A percentile compares a stretch with the other conserved stretches of the same genome.
Evolutionary conservation across 108 stramenopile genomes (phyloP).

Genomic region (Epipyxis sp.): DNA sequence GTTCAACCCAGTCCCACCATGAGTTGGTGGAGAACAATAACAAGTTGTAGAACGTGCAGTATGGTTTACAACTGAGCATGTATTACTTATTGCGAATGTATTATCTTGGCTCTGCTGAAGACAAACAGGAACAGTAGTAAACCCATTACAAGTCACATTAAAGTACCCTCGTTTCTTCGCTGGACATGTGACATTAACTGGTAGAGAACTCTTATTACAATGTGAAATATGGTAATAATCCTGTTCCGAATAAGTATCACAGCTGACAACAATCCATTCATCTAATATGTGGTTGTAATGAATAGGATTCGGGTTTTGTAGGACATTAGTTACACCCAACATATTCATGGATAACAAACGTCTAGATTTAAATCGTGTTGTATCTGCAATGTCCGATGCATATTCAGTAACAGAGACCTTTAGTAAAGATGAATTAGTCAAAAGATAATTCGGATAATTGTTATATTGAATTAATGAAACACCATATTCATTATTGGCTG

Average conservation of each 20-base stretch:
- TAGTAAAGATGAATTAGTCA: neutral
- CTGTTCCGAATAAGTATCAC: neutral
- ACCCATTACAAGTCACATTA: neutral
- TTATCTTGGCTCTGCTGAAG: neutral
- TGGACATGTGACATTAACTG: conserved; percentile 2
- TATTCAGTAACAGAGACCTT: neutral
- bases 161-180: neutral
- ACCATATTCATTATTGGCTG: too few relatives aligned
- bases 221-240: neutral
- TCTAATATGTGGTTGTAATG: neutral
- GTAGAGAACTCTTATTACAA: neutral
- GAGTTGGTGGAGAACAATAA: neutral
- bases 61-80: neutral
- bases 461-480: neutral
- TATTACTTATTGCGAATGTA: too few relatives aligned
- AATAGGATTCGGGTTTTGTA: neutral
- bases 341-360: neutral
- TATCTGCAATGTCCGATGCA: too few relatives aligned
- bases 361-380: too few relatives aligned
- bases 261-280: neutral
- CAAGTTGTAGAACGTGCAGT: neutral
- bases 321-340: neutral
- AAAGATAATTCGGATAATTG: neutral
- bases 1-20: neutral
- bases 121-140: neutral